Base-by-base conservation (phyloP, 257 asterid genomes). In the Solanum sitiens region DNA sequence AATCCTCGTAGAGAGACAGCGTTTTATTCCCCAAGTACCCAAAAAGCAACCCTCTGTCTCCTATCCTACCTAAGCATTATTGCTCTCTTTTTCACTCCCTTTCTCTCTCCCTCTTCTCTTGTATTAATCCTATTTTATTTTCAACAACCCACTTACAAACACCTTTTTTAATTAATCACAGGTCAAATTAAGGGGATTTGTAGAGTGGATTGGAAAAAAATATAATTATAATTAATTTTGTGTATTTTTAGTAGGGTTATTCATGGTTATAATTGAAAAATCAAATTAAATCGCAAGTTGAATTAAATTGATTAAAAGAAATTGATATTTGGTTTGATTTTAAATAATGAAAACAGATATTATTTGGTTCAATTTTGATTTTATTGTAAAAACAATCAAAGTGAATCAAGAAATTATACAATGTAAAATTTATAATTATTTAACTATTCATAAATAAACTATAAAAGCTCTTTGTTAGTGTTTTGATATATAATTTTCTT, bases 31-130 rank as follows among this genome's bases (percentile, higher is more conserved):
- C 88, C 87, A 89, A 89, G 88, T 87, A 87, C 90, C 91, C 93
- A 91, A 90, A 89, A 93, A 92, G 93, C 91, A 91, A 88, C 92
- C 44, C 90, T 89, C 92, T 94, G 95, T 94, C 94, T 91, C 87
- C 92, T 91, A 88, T 91, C 90, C 85, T 88, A 87, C 87, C 85
- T 44, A 61, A 39, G 71, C 86, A 88, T 90, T 91, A 86, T 87
- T 88, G 89, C 65, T 20, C 86, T 63, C 76, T 87, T 86, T 91
- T 87, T 83, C 87, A 67, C 73, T 67, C 37, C 53, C 76, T 83
- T 32, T 71, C 86, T 82, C 86, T n/a, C 86, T 42, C 86, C 63
- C 76, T 70, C 40, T 25, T 65, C 40, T 25, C 86, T 73, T 83
- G 83, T 68, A 30, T 83, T 83, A 76, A 80, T 88, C 86, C 67